These are phyloP conservation scores for Gaeumannomyces tritici DNA, from an alignment of 2,329 filamentous ascomycete species.

Conservation along the genomic window DNA sequence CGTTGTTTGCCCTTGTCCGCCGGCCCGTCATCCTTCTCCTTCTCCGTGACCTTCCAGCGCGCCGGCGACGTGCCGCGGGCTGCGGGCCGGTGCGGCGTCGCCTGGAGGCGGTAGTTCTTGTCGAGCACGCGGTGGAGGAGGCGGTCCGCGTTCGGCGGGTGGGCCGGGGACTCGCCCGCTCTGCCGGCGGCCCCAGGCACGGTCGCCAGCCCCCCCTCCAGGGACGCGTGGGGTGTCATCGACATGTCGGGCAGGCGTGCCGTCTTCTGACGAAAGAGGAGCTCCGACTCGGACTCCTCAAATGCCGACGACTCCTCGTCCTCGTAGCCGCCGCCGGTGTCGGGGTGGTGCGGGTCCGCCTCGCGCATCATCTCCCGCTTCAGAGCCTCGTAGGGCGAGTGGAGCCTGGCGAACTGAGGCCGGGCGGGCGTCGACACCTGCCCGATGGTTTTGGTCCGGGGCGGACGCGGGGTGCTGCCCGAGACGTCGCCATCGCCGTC, in stretches of 20 bases:
- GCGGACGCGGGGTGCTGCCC: conserved; percentile 58
- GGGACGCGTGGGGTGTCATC: conserved; percentile 50
- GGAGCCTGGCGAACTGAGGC: conserved; percentile 53
- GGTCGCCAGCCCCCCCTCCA: conserved; percentile 13
- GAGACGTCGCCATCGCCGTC: conserved; percentile 47
- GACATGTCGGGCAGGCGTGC: conserved; percentile 52
- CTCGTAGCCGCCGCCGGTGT: conserved; percentile 21
- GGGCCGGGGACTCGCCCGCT: conserved; percentile 6
- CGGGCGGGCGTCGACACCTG: conserved; percentile 43
- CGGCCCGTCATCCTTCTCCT: conserved; percentile 5
- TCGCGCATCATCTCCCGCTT: conserved; percentile 50
- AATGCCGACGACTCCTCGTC: conserved; percentile 26
- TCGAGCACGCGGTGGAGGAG: conserved; percentile 87
- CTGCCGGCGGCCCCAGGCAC: conserved; percentile 3
- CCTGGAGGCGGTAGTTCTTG: conserved; percentile 89
- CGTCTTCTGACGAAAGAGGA: conserved; percentile 38
- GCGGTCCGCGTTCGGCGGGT: conserved; percentile 51
- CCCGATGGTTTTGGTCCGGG: conserved; percentile 35
- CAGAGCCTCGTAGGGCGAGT: conserved; percentile 68
- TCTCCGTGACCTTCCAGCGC: conserved; percentile 26
- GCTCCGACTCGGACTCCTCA: conserved; percentile 30
- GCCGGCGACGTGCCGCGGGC: conserved; percentile 34
- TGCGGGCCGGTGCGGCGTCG: conserved; percentile 64
- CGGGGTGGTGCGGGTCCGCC: conserved; percentile 1
- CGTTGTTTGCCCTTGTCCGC: conserved; percentile 16